These are phyloP conservation scores for Orychophragmus violaceus DNA, from an alignment of 345 rosid species.

Conservation along the genomic window DNA sequence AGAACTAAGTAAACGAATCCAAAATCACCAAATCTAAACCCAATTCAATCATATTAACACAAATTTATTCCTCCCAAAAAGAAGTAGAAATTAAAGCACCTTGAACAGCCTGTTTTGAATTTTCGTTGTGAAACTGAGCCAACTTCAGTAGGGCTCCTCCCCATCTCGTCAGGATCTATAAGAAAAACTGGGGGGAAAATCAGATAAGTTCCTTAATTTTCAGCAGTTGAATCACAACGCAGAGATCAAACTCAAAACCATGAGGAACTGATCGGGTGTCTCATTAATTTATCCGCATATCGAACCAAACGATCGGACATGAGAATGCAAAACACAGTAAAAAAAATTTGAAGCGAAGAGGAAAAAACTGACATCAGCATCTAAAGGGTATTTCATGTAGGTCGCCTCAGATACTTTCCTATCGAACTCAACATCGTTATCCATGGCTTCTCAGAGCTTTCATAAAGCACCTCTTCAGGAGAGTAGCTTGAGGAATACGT, in stretches of 20 bases:
- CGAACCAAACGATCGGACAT: constrained; percentile 9
- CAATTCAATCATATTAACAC: not conserved
- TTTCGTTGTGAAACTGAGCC: constrained; percentile 74
- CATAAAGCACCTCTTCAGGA: not conserved
- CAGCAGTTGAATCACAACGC: not conserved
- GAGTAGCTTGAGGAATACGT: no score
- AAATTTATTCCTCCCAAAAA: no score
- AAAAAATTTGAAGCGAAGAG: not conserved
- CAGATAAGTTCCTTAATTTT: not conserved
- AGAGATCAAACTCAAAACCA: constrained; percentile 1
- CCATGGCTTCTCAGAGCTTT: constrained; percentile 42
- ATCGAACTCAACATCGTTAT: constrained; percentile 59
- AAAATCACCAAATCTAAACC: not conserved
- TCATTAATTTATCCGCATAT: not conserved
- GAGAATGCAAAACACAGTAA: not conserved
- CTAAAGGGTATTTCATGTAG: constrained; percentile 63
- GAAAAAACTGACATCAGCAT: constrained; percentile 52
- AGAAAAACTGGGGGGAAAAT: not conserved
- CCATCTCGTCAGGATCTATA: constrained; percentile 79
- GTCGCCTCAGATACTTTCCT: constrained; percentile 53
- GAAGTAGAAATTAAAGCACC: constrained; percentile 34
- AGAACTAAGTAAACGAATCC: not conserved
- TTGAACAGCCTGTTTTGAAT: constrained; percentile 67
- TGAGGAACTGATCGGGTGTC: not conserved
- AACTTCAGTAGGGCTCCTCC: constrained; percentile 76